Conservation (phyloP, 352 stramenopile species). For the Globisporangium alternatum region DNA sequence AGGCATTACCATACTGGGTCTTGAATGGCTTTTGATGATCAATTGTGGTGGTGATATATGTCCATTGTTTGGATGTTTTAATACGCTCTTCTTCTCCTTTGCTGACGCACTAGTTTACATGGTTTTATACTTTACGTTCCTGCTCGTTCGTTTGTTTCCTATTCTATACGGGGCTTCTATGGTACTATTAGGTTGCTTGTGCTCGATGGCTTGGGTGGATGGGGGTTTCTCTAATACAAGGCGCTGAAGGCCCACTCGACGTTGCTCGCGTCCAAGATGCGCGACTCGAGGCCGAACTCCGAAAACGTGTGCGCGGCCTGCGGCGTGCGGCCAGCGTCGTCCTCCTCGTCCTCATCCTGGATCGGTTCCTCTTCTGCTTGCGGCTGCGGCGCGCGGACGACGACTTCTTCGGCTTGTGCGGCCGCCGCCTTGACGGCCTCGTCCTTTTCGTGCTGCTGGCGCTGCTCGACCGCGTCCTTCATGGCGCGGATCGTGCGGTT, state of each 20-base stretch:
- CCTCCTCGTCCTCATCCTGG: constrained; percentile 12
- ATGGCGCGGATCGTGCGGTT: constrained; percentile 80
- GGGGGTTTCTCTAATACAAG: constrained; percentile 45
- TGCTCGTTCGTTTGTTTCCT: constrained; percentile 20
- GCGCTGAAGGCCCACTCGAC: constrained; percentile 79
- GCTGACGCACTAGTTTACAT: constrained; percentile 20
- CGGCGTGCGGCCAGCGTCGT: constrained; percentile 15
- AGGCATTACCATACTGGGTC: background rate
- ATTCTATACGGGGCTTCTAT: constrained; percentile 16
- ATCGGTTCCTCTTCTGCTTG: background rate
- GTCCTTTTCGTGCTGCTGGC: constrained; percentile 33
- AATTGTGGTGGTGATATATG: constrained; percentile 14
- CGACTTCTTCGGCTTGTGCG: background rate
- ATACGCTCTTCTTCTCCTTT: background rate
- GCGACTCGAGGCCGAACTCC: constrained; percentile 70
- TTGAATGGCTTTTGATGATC: background rate
- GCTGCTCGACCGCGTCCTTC: constrained; percentile 61
- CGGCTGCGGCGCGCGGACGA: background rate
- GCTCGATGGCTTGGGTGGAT: no score
- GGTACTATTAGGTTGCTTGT: constrained; percentile 12
- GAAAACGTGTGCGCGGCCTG: constrained; percentile 52
- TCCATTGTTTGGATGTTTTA: background rate
- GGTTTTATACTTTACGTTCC: constrained; percentile 26
- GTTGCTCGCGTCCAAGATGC: constrained; percentile 51
- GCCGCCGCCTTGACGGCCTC: constrained; percentile 9